Conservation (phyloP, 1,139 yeast genomes). For the Magnusiomyces ingens region DNA sequence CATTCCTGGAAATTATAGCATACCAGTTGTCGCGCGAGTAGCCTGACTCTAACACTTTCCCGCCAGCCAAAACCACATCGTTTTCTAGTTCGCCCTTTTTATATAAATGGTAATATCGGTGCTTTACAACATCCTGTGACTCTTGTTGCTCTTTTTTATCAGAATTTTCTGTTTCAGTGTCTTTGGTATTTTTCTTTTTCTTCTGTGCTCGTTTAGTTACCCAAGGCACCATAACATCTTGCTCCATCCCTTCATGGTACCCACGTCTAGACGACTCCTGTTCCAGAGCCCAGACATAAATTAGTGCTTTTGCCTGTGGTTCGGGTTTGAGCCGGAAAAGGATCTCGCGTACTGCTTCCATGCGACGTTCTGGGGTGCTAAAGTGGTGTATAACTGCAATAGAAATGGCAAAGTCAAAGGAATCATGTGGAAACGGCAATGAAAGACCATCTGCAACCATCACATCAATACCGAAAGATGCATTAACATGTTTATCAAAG, state of each 20-base stretch:
- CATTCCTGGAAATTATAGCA: slow-evolving; percentile 41
- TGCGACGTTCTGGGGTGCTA: slow-evolving; percentile 72
- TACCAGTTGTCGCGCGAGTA: slow-evolving; percentile 97
- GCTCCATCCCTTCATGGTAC: slow-evolving; percentile 83
- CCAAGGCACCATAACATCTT: slow-evolving; percentile 95
- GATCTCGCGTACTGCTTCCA: slow-evolving; percentile 65
- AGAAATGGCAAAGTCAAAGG: slow-evolving; percentile 85
- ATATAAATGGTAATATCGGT: slow-evolving; percentile 84
- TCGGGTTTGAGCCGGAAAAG: slow-evolving; percentile 49
- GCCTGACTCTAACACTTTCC: slow-evolving; percentile 58
- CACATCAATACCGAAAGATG: slow-evolving; percentile 37
- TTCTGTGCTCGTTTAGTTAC: slow-evolving; percentile 45
- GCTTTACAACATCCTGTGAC: slow-evolving; percentile 41
- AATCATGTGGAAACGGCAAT: slow-evolving; percentile 54
- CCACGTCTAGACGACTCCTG: slow-evolving; percentile 84
- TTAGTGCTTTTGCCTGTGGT: slow-evolving; percentile 53
- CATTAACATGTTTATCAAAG: slow-evolving; percentile 33
- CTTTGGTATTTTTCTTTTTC: slow-evolving; percentile 1
- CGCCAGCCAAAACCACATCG: slow-evolving; percentile 66
- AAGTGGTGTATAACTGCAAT: slow-evolving; percentile 97
- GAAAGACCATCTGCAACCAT: slow-evolving; percentile 70
- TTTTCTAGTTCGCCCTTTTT: slow-evolving; percentile 71
- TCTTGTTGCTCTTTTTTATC: slow-evolving; percentile 29
- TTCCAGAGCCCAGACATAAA: slow-evolving; percentile 96
- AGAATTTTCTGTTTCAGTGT: slow-evolving; percentile 20